Conservation (phyloP, 495 filamentous ascomycete genomes). For the Astrocystis sublimbata region DNA sequence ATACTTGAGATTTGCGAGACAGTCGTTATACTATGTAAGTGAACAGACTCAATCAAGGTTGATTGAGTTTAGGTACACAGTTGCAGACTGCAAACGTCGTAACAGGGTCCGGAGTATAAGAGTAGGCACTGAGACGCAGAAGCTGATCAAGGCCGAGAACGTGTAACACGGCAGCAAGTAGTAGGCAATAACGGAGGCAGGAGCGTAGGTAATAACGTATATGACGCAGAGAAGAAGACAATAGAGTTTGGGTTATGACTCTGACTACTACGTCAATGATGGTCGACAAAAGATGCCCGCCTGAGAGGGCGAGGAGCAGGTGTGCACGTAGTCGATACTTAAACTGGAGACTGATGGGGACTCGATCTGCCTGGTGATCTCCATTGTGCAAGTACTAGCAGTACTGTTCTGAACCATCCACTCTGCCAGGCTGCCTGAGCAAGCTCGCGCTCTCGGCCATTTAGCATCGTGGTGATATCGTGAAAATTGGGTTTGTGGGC, state of each 20-base stretch:
- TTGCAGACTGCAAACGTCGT: background rate
- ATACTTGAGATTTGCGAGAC: background rate
- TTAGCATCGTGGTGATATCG: slow-evolving; percentile 12
- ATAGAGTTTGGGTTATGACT: slow-evolving; percentile 13
- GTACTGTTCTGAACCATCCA: too few relatives aligned
- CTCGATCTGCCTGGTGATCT: background rate
- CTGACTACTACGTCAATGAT: background rate
- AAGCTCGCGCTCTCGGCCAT: slow-evolving; percentile 2
- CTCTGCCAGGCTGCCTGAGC: background rate
- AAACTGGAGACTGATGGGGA: background rate
- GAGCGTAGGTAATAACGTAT: too few relatives aligned
- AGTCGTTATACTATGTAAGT: too few relatives aligned
- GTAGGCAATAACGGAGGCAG: too few relatives aligned
- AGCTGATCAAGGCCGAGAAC: background rate
- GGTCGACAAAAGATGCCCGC: background rate
- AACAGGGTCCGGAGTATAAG: too few relatives aligned
- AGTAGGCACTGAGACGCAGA: background rate
- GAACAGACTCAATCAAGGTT: background rate
- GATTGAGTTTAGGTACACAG: background rate
- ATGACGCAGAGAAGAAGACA: slow-evolving; percentile 10
- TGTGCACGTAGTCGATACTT: background rate
- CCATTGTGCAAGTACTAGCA: too few relatives aligned
- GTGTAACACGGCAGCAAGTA: background rate
- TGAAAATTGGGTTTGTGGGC: slow-evolving; percentile 3
- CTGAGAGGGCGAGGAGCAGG: background rate